phyloP scores from a whole-genome alignment of 805 yeast species.

The Vanderwaltozyma yarrowii region DNA sequence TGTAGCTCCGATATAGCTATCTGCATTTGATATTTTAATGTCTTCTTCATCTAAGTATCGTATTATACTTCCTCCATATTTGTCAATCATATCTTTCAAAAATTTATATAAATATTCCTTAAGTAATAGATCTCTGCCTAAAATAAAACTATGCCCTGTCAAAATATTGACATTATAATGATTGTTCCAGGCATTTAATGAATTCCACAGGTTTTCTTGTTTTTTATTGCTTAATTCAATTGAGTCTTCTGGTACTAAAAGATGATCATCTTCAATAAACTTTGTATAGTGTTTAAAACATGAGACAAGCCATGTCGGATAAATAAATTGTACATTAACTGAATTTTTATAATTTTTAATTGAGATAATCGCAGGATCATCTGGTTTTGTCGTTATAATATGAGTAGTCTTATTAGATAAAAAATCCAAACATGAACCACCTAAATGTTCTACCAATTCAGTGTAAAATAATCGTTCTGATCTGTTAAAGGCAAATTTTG shows the following conservation, averaged over 20 bases:
- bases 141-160: not conserved
- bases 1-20: slow-evolving; percentile 52
- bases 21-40: slow-evolving; percentile 16
- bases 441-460: slow-evolving; percentile 46
- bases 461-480: slow-evolving; percentile 60
- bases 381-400: slow-evolving; percentile 47
- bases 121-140: not conserved
- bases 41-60: slow-evolving; percentile 10
- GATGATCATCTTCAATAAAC: too few relatives aligned
- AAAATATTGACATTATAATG: not conserved
- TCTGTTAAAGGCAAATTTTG: slow-evolving; percentile 48
- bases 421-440: slow-evolving; percentile 54
- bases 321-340: slow-evolving; percentile 43
- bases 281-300: slow-evolving; percentile 43
- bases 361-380: slow-evolving; percentile 52
- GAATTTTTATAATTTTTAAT: slow-evolving; percentile 20
- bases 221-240: too few relatives aligned
- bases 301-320: slow-evolving; percentile 73
- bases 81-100: too few relatives aligned
- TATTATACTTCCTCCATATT: slow-evolving; percentile 42
- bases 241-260: too few relatives aligned
- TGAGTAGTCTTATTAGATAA: slow-evolving; percentile 73
- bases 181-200: too few relatives aligned
- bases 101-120: too few relatives aligned
- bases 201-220: too few relatives aligned